Base-by-base conservation (phyloP, 2,329 filamentous ascomycete species). In the Penicillium sp. region DNA sequence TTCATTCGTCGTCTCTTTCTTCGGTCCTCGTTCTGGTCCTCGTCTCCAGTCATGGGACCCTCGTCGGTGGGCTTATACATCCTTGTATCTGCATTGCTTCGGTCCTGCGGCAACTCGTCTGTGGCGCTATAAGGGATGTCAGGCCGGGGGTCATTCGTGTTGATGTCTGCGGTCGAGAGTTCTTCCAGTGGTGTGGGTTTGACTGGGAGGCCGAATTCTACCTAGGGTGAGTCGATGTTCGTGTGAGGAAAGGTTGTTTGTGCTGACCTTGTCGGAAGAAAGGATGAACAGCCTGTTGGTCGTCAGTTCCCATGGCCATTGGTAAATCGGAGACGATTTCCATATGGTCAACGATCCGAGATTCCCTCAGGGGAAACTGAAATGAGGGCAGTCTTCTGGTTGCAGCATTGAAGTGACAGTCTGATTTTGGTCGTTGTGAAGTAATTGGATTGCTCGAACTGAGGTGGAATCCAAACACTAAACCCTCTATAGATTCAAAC, bases 181-280 rank as follows among this genome's bases (percentile, higher is more conserved):
- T 47, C 53, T 41, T 43, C 40, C 5, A 22, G 40, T 21, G 48
- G 46, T n/a, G 52, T 46, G 38, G 50, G 36, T 51, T 53, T 54
- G 9, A 40, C 43, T 3, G 60, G 24, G 13, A 53, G 9, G 39
- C 52, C 56, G 36, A 59, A 50, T 34, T 66, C 67, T 70, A 41
- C 36, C 49, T 11, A 24, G 11, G 8, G 46, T 54, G 31, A 54
- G 51, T 18, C 31, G 1, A 1, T 0, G 2, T 27, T 39, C 7
- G 21, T 16, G 16, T 24, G 24, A 5, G 3, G 32, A 24, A 38
- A 40, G 24, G 36, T 24, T 18, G 24, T 21, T 46, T 34, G 22
- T 45, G 55, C 59, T 59, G 50, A 77, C 75, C 70, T 70, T 69
- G 70, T 57, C 62, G 64, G 55, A 77, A 75, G 55, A 76, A 76